phyloP scores from a whole-genome alignment of 306 rosid species.

The Hylodesmum podocarpum region DNA sequence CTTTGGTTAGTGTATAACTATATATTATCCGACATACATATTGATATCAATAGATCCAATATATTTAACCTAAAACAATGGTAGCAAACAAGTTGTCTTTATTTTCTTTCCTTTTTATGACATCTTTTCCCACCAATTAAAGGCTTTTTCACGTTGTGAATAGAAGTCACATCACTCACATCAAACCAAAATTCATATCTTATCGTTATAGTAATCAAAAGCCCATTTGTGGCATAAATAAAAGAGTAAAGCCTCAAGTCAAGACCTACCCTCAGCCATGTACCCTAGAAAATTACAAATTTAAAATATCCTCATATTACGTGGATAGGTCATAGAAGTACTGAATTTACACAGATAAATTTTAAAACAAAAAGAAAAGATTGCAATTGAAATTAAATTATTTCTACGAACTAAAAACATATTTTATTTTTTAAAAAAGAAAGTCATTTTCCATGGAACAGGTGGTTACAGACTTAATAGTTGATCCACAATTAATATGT shows the following conservation, averaged over 20 bases:
- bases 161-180: slow-evolving; percentile 61
- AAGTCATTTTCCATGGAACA: background rate
- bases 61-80: background rate
- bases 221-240: slow-evolving; percentile 21
- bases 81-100: slow-evolving; percentile 27
- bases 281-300: no score
- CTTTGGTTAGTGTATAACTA: background rate
- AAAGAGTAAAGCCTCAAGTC: background rate
- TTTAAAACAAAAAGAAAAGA: background rate
- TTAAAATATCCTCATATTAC: background rate
- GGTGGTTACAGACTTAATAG: background rate
- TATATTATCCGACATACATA: background rate
- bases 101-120: slow-evolving; percentile 12
- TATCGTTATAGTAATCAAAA: slow-evolving; percentile 30
- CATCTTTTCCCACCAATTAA: slow-evolving; percentile 31
- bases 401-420: background rate
- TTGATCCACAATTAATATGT: no score
- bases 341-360: background rate
- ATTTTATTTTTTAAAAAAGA: background rate
- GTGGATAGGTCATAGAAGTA: background rate
- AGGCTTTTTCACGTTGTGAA: slow-evolving; percentile 11
- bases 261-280: no score
- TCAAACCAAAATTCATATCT: slow-evolving; percentile 46
- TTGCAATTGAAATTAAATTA: background rate
- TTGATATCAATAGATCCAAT: background rate